phyloP scores from a whole-genome alignment of 306 rosid genomes.

The Vicia sativa region DNA sequence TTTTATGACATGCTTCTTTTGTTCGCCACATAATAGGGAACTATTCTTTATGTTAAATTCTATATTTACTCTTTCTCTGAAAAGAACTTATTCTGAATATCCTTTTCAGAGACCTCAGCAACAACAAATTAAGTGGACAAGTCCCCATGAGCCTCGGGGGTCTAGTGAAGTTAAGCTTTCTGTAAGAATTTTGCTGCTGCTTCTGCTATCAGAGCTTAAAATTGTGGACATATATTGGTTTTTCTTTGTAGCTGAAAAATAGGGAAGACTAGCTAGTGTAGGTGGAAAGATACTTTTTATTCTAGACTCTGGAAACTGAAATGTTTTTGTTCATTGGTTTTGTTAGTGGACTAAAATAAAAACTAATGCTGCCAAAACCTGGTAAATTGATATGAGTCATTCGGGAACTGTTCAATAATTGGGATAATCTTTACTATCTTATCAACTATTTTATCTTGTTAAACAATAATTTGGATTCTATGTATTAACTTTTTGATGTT shows the following conservation, averaged over 20 bases:
- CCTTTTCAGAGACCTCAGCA: slow-evolving; percentile 65
- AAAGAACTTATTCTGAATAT: slow-evolving; percentile 19
- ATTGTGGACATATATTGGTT: slow-evolving; percentile 9
- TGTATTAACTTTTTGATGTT: slow-evolving; percentile 23
- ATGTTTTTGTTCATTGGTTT: background rate
- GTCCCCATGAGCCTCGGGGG: slow-evolving; percentile 43
- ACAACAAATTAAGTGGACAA: slow-evolving; percentile 55
- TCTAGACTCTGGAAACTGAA: background rate
- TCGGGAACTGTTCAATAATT: background rate
- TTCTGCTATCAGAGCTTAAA: slow-evolving; percentile 16
- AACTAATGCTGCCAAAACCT: background rate
- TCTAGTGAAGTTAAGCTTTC: slow-evolving; percentile 29
- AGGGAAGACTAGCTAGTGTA: background rate
- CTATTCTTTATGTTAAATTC: background rate
- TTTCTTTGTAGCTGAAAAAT: slow-evolving; percentile 3
- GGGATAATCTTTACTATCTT: slow-evolving; percentile 7
- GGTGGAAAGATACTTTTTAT: background rate
- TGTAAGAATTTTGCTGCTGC: slow-evolving; percentile 47
- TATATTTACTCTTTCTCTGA: background rate
- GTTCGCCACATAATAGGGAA: background rate
- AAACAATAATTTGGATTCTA: slow-evolving; percentile 7
- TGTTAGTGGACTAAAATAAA: background rate
- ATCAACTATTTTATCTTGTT: slow-evolving; percentile 16
- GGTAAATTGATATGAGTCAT: background rate
- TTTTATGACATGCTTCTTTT: slow-evolving; percentile 6